phyloP scores from a whole-genome alignment of 1,284 basidiomycete genomes.

The Cryptococcus depauperatus region DNA sequence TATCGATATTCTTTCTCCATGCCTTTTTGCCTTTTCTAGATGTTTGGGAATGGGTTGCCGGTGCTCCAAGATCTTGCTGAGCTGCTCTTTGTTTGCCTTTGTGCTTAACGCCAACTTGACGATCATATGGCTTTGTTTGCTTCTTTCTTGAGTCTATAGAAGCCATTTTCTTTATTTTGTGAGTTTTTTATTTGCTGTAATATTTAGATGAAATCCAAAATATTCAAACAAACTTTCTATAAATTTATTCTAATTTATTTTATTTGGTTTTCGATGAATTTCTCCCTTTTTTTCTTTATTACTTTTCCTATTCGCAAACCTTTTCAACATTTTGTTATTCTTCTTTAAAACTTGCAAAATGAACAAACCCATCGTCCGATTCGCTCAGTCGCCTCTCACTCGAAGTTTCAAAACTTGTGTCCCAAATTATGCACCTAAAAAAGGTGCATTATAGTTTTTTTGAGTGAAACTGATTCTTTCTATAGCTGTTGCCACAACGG shows the following conservation, averaged over 20 bases:
- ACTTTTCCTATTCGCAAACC: slow-evolving; percentile 14
- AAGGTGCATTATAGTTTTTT: slow-evolving; percentile 2
- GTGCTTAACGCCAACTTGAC: slow-evolving; percentile 11
- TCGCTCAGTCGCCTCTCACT: slow-evolving; percentile 11
- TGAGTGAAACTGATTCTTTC: background rate
- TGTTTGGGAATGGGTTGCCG: slow-evolving; percentile 60
- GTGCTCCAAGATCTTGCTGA: slow-evolving; percentile 48
- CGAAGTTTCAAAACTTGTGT: slow-evolving; percentile 11
- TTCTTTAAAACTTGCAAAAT: background rate
- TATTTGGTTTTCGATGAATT: too few relatives aligned
- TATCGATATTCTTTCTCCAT: slow-evolving; percentile 86
- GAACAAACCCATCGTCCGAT: slow-evolving; percentile 11
- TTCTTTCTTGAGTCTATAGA: slow-evolving; percentile 1
- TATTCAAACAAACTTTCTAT: background rate
- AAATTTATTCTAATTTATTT: background rate
- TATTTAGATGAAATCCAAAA: background rate
- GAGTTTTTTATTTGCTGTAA: background rate
- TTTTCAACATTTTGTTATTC: too few relatives aligned
- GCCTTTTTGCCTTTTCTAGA: slow-evolving; percentile 82
- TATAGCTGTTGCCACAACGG: slow-evolving; percentile 5
- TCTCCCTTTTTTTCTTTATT: background rate
- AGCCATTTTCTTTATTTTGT: slow-evolving; percentile 5
- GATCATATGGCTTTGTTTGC: slow-evolving; percentile 23
- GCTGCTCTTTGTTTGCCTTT: slow-evolving; percentile 19
- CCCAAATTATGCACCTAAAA: slow-evolving; percentile 12